Evolutionary conservation across 768 basidiomycete species (phyloP), one percentile per base, ranked within the genome.

Genomic region (Phylloporus arenicola): DNA sequence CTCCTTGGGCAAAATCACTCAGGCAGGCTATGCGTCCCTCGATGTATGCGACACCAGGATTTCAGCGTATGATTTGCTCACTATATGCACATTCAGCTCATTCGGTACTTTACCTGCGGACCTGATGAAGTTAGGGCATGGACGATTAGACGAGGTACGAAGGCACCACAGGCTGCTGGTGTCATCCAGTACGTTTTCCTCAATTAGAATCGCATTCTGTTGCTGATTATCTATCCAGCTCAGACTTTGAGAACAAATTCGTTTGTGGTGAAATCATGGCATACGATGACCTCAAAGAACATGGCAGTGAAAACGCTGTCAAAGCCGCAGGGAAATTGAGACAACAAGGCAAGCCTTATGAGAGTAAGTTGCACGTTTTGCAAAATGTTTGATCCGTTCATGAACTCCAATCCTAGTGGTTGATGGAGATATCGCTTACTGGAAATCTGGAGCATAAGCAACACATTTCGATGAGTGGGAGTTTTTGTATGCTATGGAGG

Each of bases 231-330:
- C 8, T 17, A 35, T 45, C 31, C 53, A 91, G 88, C 76, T 86
- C 91, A 45, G 94, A 97, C 71, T 97, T 98, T 65, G 92, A 97
- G 74, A 90, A 95, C 70, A 94, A 96, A 72, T 96, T 96, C 59
- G 88, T 97, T 20, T 96, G 92, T 56, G 93, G 92, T 68, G 95
- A 97, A 71, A 95, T 98, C 65, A 95, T 97, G 92, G 64, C 82
- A 1, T 96, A 84, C 61, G 82, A 84, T 0, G 96, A 97, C 69
- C 74, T 99, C 53, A 86, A 86, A 62, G 92, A 96, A 68, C 75
- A 93, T 58, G 94, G 93, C 11, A 87, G 86, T 54, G 96, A 99
- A 74, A 55, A 80, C 7, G 83, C 88, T 16, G 94, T 96, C 63
- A 98, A 98, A 71, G 91, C 93, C 20, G 90, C 88, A 16, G 95